Evolutionary conservation across 768 basidiomycete genomes (phyloP), one percentile per base, ranked within the genome.

Genomic region (Mycena pura): DNA sequence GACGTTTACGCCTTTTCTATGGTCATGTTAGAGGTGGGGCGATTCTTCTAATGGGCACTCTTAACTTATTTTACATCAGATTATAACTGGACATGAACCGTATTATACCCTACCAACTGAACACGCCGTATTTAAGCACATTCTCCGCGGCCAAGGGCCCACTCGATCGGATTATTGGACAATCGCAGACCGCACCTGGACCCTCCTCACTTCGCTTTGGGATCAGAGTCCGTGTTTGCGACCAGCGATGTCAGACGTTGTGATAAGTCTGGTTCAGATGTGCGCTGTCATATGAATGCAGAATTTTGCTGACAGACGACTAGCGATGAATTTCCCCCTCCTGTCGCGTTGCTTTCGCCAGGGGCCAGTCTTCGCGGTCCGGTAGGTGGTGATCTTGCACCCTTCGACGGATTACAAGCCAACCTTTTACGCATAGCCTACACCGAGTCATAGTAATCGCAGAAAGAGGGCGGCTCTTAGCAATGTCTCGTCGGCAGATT

Each of bases 1-100:
- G 64, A 66, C 39, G 56, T 66, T 24, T 66, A 66, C 31, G 14
- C 64, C 3, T 57, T 66, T 29, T 41, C 55, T 10, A 66, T 66
- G 64, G 41, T 62, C n/a, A 38, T 34, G 4, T 56, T 66, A 11
- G 64, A 66, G 46, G 64, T 62, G 14, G 13, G n/a, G n/a, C n/a
- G n/a, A n/a, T n/a, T n/a, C n/a, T n/a, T n/a, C 9, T 29, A 7
- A 3, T 24, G 22, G 24, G 31, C 21, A 29, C 24, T 21, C 24
- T 7, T 8, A 5, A 17, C 21, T 5, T 17, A 17, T 24, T n/a
- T 17, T 27, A 28, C 38, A 3, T 63, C 38, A 63, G 62, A 58
- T 63, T 38, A 13, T 63, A 21, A 51, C 62, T 25, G 56, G 45
- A 29, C 50, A 57, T 24, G 43, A 41, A 27, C 62, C 62, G 1